Evolutionary conservation across 495 filamentous ascomycete genomes (phyloP), one percentile per base, ranked within the genome.

Genomic region (Penicillium paradoxum): DNA sequence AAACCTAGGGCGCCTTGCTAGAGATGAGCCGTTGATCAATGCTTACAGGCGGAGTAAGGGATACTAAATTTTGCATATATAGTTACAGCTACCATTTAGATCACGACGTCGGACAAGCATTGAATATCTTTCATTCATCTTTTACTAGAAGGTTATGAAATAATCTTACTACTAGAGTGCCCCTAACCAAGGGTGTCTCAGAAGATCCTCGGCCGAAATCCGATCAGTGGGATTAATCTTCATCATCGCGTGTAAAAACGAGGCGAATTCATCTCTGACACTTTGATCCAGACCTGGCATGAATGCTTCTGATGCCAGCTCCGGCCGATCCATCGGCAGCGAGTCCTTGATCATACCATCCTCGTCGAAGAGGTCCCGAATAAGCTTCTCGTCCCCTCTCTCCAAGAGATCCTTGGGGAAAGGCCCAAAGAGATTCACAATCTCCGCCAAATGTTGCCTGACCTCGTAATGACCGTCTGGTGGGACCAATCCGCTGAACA

Each of bases 21-120:
- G 76, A 59, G 88, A 86, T 15, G 73, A 77, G 67, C 64, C 68
- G 34, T 69, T 91, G 61, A 69, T 90, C 22, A 95, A 95, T 71
- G 60, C 77, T 30, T 85, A 90, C 30, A 73, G 80, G 62, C 72
- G 79, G 64, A 75, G 78, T 53, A 81, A 58, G 47, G 68, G 60
- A 14, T 73, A 73, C 57, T 73, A 50, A 54, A 21, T 13, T 48
- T 7, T 2, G 1, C 33, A 25, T 38, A 27, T 7, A 27, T 27
- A 3, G 7, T 27, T 7, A 27, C 7, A 3, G 24, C 24, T 27
- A 7, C 3, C 7, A 27, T 27, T 27, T 7, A 27, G 3, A 27
- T 27, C 7, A 3, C 24, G 24, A 27, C n/a, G 7, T 27, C 7
- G 24, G 24, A 27, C 24, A 27, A 27, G 24, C 24, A 27, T 27